Evolutionary conservation across 164 flowering plant species (phyloP).

Genomic region (Litsea cubeba): DNA sequence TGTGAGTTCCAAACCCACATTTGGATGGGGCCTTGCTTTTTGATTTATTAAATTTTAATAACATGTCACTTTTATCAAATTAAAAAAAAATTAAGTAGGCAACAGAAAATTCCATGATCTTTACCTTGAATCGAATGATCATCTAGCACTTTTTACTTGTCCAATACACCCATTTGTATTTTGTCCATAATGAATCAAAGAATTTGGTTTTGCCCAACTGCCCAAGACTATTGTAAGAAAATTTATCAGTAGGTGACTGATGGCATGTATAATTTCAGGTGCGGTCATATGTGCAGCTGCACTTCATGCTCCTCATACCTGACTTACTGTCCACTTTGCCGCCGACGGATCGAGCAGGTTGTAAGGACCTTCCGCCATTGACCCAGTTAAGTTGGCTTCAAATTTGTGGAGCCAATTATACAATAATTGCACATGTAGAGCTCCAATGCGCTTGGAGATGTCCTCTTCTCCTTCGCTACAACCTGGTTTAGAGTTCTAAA

Average conservation of each 20-base stretch:
- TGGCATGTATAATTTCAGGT: conserved; percentile 46
- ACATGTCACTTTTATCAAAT: too few species aligned
- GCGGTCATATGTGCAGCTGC: conserved; percentile 99
- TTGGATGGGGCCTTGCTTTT: too few species aligned
- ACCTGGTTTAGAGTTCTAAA: too few species aligned
- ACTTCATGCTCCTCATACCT: conserved; percentile 70
- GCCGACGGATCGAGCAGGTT: conserved; percentile 66
- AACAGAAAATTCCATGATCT: too few species aligned
- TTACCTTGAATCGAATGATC: too few species aligned
- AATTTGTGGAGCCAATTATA: neutral
- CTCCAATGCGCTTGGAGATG: neutral
- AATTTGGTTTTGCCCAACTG: neutral
- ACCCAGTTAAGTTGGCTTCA: conserved; percentile 7
- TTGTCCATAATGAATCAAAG: neutral
- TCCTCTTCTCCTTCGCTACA: too few species aligned
- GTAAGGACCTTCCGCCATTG: conserved; percentile 83
- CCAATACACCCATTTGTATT: too few species aligned
- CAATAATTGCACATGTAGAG: neutral
- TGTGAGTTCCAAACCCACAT: too few species aligned
- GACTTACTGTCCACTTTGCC: conserved; percentile 86
- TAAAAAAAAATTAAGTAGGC: too few species aligned
- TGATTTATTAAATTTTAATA: too few species aligned
- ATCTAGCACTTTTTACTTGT: too few species aligned
- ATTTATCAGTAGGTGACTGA: neutral
- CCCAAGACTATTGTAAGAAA: neutral